Base-by-base conservation (phyloP, 2,329 filamentous ascomycete genomes). In the Colletotrichum filicis region DNA sequence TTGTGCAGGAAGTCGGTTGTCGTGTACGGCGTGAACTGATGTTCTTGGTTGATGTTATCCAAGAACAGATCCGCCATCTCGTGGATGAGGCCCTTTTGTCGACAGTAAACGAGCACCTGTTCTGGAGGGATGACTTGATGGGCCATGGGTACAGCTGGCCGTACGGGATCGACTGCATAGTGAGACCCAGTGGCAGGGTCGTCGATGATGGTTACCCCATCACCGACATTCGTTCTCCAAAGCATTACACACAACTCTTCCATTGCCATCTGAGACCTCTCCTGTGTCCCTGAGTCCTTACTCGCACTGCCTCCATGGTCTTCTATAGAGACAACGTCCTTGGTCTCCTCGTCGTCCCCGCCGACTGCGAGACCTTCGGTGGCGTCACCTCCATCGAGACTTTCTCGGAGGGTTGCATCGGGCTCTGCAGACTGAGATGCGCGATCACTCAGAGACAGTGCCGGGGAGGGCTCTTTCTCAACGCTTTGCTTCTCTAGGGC, bases 211-310 rank as follows among this genome's bases (percentile, higher is more conserved):
- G 74, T 75, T 6, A 74, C 74, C 11, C 74, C 73, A 32, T 75
- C 74, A 55, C 74, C 74, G 12, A 75, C 74, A 24, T 75, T 75
- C 0, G 73, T 75, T 32, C 74, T 56, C 74, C 74, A 75, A 24
- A 75, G 56, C 74, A 75, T 75, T 32, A 75, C 74, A 22, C 74
- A 74, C 5, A 75, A 26, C 63, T 75, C 74, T 30, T 75, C 74
- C 73, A 75, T 75, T 22, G 74, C 74, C 28, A 56, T 22, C n/a
- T 72, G 61, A 6, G 74, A 75, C 22, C 73, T 63, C 11, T 73
- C 74, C 24, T 74, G 58, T 19, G 60, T 35, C 14, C 22, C 26
- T 1, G 49, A 11, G 55, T 16, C 64, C 19, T 52, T 68, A 26
- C 58, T 22, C 2, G 68, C 16, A 11, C 5, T 8, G 24, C 6